These are phyloP conservation scores for Fusarium sp. DNA, from an alignment of 2,329 filamentous ascomycete species.

Conservation along the genomic window DNA sequence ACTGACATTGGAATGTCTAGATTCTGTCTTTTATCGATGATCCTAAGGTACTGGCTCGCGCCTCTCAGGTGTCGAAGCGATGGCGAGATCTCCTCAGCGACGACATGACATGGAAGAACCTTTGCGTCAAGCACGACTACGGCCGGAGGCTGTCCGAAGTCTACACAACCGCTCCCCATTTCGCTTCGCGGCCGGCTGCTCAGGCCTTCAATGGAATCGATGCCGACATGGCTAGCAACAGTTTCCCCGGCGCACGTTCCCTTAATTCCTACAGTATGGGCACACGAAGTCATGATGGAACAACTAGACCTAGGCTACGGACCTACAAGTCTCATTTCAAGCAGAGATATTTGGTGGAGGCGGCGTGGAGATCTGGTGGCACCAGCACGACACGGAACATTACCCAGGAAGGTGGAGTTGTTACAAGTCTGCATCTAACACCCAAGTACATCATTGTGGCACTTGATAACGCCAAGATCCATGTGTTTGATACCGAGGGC, in stretches of 20 bases:
- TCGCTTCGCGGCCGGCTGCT: constrained; percentile 45
- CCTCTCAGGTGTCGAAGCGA: constrained; percentile 93
- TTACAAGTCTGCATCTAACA: constrained; percentile 93
- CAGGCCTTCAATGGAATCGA: constrained; percentile 47
- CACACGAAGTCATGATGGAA: constrained; percentile 65
- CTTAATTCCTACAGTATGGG: constrained; percentile 48
- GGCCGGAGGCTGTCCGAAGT: constrained; percentile 65
- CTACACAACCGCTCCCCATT: constrained; percentile 46
- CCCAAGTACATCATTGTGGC: constrained; percentile 97
- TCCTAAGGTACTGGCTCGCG: constrained; percentile 88
- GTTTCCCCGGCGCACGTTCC: constrained; percentile 56
- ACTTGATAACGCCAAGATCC: constrained; percentile 97
- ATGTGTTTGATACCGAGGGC: constrained; percentile 94
- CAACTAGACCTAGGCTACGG: constrained; percentile 65
- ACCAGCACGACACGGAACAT: constrained; percentile 83
- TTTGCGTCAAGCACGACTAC: constrained; percentile 96
- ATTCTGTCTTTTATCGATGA: constrained; percentile 97
- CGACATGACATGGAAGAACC: constrained; percentile 97
- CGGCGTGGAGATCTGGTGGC: constrained; percentile 94
- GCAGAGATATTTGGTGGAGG: constrained; percentile 95
- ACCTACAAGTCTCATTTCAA: constrained; percentile 98
- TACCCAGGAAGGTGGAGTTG: constrained; percentile 94
- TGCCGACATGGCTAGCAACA: constrained; percentile 48
- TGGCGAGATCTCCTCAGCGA: constrained; percentile 95
- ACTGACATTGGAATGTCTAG: constrained; percentile 54